phyloP scores from a whole-genome alignment of 305 asterid genomes.

The Petunia hybrid region DNA sequence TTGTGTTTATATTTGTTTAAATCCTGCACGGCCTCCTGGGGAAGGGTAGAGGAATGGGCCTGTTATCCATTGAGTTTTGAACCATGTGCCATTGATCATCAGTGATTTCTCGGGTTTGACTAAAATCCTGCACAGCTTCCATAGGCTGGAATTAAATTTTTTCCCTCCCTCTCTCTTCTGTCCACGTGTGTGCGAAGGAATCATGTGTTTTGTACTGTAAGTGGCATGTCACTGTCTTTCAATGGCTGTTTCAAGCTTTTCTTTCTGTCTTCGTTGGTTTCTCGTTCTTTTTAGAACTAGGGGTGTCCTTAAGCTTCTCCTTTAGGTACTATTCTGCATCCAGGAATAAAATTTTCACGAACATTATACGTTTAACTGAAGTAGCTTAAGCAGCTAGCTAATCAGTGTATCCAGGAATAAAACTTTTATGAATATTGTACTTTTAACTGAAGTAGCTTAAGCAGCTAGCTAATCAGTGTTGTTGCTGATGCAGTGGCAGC shows the following conservation, averaged over 20 bases:
- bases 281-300: background rate
- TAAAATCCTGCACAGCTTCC: slow-evolving; percentile 20
- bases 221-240: slow-evolving; percentile 8
- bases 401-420: slow-evolving; percentile 11
- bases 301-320: background rate
- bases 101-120: too few species aligned
- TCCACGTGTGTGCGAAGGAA: background rate
- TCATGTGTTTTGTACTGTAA: background rate
- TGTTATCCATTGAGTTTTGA: too few species aligned
- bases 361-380: background rate
- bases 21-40: slow-evolving; percentile 16
- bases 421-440: background rate
- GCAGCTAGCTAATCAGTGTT: slow-evolving; percentile 29
- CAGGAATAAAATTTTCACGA: slow-evolving; percentile 16
- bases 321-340: background rate
- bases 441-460: slow-evolving; percentile 3
- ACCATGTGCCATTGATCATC: too few species aligned
- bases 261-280: background rate
- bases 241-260: slow-evolving; percentile 4
- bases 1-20: slow-evolving; percentile 14
- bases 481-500: slow-evolving; percentile 89
- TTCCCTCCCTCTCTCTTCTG: background rate
- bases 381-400: slow-evolving; percentile 20
- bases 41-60: too few species aligned
- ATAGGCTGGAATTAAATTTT: background rate